Conservation (phyloP, 106 monocot genomes). For the Dendrobium officinale region DNA sequence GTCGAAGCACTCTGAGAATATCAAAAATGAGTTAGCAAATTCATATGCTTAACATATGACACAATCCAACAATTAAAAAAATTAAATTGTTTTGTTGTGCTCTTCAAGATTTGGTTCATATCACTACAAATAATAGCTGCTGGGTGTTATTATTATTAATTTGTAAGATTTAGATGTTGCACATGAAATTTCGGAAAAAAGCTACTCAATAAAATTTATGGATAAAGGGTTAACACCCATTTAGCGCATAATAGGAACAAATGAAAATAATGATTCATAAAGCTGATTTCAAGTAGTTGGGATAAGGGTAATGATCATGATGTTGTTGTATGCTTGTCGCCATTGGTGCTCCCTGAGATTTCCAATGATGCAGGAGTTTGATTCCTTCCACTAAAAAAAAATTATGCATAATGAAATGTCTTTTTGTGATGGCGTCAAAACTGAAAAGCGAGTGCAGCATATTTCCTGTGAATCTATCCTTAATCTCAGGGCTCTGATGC, state of each 20-base stretch:
- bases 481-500: not conserved
- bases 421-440: not conserved
- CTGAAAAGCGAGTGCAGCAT: not conserved
- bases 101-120: no score
- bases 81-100: no score
- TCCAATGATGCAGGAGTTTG: not conserved
- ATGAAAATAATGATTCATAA: not conserved
- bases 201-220: not conserved
- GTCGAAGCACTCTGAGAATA: conserved; percentile 58
- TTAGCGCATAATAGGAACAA: not conserved
- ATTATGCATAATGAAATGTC: not conserved
- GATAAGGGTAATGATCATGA: not conserved
- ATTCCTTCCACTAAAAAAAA: not conserved
- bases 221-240: not conserved
- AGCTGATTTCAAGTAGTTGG: not conserved
- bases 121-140: no score
- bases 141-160: no score
- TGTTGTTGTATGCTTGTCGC: not conserved
- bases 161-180: not conserved
- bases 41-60: no score
- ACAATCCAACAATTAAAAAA: no score
- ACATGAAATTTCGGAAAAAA: not conserved
- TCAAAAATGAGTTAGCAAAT: conserved; percentile 22
- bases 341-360: not conserved
- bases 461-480: not conserved